phyloP scores from a whole-genome alignment of 2,329 filamentous ascomycete species.

The Cryphonectria parasitica region DNA sequence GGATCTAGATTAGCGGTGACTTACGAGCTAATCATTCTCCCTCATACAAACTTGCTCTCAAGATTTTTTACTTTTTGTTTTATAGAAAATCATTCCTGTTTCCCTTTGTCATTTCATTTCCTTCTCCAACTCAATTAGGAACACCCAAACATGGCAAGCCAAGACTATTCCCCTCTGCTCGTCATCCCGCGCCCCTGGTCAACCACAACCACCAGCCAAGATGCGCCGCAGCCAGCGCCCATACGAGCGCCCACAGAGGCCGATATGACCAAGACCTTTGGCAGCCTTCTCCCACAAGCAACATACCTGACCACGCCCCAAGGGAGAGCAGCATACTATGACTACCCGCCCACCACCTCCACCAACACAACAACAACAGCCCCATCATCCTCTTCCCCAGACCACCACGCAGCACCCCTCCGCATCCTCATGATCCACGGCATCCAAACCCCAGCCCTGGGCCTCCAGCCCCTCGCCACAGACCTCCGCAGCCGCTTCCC shows the following conservation, averaged over 20 bases:
- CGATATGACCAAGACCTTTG: conserved; percentile 43
- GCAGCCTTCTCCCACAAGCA: conserved; percentile 43
- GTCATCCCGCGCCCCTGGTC: conserved; percentile 21
- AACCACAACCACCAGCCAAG: too few relatives aligned
- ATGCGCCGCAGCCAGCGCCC: background rate
- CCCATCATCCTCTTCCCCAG: too few relatives aligned
- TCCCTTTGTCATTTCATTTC: too few relatives aligned
- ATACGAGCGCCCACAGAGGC: conserved; percentile 43
- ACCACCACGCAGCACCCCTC: conserved; percentile 5
- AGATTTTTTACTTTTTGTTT: too few relatives aligned
- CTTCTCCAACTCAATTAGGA: too few relatives aligned
- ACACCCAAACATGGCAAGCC: conserved; percentile 6
- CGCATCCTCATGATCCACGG: conserved; percentile 54
- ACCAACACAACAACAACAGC: background rate
- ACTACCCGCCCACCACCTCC: conserved; percentile 33
- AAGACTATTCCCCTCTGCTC: background rate
- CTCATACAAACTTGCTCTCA: too few relatives aligned
- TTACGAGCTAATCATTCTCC: too few relatives aligned
- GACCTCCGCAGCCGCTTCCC: conserved; percentile 42
- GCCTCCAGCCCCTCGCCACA: conserved; percentile 47
- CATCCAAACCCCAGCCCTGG: conserved; percentile 54
- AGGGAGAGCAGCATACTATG: conserved; percentile 48
- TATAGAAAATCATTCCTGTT: too few relatives aligned
- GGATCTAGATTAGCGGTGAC: too few relatives aligned
- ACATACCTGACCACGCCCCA: conserved; percentile 38